phyloP scores from a whole-genome alignment of 345 rosid species.

The Jatropha curcas region DNA sequence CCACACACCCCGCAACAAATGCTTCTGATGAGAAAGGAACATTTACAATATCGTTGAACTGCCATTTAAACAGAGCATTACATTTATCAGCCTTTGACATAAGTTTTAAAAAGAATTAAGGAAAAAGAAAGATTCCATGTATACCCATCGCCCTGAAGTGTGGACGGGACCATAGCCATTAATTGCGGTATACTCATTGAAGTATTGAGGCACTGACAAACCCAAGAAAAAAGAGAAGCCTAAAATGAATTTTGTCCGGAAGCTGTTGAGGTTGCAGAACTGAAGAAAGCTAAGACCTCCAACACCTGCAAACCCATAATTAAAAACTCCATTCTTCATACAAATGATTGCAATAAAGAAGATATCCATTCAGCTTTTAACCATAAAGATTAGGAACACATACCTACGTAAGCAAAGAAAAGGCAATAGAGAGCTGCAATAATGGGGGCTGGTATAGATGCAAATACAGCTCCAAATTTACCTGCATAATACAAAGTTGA shows the following conservation, averaged over 20 bases:
- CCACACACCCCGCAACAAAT: slow-evolving; percentile 78
- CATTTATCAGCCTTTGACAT: slow-evolving; percentile 5
- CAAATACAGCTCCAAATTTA: slow-evolving; percentile 93
- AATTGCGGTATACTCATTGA: slow-evolving; percentile 83
- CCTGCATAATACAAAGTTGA: slow-evolving; percentile 43
- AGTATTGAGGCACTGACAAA: slow-evolving; percentile 86
- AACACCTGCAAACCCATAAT: slow-evolving; percentile 49
- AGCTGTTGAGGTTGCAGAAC: slow-evolving; percentile 89
- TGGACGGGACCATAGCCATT: slow-evolving; percentile 87
- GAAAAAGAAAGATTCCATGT: slow-evolving; percentile 12
- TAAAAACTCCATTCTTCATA: slow-evolving; percentile 3
- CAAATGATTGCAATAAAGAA: not conserved
- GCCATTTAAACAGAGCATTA: slow-evolving; percentile 25
- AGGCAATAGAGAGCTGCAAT: slow-evolving; percentile 77
- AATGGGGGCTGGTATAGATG: slow-evolving; percentile 87
- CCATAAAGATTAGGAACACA: slow-evolving; percentile 21
- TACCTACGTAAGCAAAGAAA: slow-evolving; percentile 94
- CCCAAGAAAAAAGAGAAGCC: slow-evolving; percentile 93
- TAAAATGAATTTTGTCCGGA: slow-evolving; percentile 69
- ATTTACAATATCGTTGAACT: slow-evolving; percentile 92
- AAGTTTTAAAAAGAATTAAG: not conserved
- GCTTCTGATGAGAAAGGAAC: slow-evolving; percentile 91
- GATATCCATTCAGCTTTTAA: not conserved
- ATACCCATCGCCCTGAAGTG: slow-evolving; percentile 85
- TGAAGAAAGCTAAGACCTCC: slow-evolving; percentile 92